Evolutionary conservation across 306 rosid genomes (phyloP), one percentile per base, ranked within the genome.

Genomic region (Vachellia collinsii): DNA sequence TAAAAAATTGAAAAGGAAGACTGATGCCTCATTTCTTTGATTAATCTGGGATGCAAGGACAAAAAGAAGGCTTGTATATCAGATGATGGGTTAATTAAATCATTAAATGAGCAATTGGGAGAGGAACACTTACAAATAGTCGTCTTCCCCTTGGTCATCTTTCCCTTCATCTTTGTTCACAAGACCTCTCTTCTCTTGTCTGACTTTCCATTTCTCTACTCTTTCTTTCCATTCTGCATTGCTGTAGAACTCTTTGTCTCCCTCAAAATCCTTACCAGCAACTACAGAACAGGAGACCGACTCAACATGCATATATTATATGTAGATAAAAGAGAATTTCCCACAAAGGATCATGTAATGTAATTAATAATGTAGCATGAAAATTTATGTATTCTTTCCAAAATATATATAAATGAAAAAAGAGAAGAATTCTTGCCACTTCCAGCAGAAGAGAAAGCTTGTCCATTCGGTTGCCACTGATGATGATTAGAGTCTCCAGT

Each of bases 151-250:
- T 83, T 84, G 97, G 44, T 91, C 93, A 58, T 90, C 89, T 74
- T 87, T 89, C 56, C 84, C 88, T 4, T 90, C 97, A 7, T 93
- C 92, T 83, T 93, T 95, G 90, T 42, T 86, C 44, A 88, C 80
- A 25, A 95, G 70, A 73, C 97, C 98, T 90, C 84, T 93, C 91
- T 89, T 95, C 81, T 92, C 94, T 87, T 95, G 98, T 84, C 91
- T 90, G n/a, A 89, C 88, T 90, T 93, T 95, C 99, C 98, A 95
- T 70, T 93, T 95, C 84, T 95, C 99, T n/a, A 93, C 95, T 87
- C 98, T 91, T 62, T 95, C 97, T 81, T 95, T 89, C 99, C 99
- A 95, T 81, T 95, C 98, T 54, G 78, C 96, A 80, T 86, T 91
- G 20, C 88, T 84, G 71, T 85, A 81, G 37, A 54, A 86, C 41